A percentile compares a stretch with the other conserved stretches of the same genome.
These are phyloP conservation scores for Beauveria bassiana DNA, from an alignment of 2,329 filamentous ascomycete genomes.

Conservation along the genomic window DNA sequence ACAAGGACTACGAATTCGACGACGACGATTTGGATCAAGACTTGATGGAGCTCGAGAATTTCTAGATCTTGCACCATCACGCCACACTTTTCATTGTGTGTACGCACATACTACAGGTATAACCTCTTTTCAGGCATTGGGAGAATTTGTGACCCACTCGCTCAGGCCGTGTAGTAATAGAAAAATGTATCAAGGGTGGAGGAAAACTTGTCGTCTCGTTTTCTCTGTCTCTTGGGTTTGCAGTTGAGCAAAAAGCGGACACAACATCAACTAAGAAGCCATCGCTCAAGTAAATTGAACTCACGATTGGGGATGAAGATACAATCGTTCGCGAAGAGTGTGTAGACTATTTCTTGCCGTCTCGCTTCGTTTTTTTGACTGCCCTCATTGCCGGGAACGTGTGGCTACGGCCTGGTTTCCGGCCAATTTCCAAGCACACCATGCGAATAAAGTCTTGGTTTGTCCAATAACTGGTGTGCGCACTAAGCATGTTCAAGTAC, in stretches of 20 bases:
- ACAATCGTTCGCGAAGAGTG: background rate
- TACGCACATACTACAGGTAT: background rate
- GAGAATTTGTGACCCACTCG: background rate
- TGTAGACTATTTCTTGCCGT: background rate
- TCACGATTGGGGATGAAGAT: background rate
- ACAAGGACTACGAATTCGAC: constrained; percentile 44
- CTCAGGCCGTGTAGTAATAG: background rate
- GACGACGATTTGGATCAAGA: constrained; percentile 45
- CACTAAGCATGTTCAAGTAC: constrained; percentile 93
- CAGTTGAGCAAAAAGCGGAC: background rate
- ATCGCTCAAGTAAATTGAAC: background rate
- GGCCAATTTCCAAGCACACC: constrained; percentile 79
- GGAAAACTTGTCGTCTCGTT: background rate
- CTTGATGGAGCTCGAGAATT: constrained; percentile 44
- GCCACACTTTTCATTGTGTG: background rate
- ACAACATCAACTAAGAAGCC: background rate
- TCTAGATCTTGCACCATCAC: constrained; percentile 7
- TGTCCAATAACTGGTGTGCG: constrained; percentile 91
- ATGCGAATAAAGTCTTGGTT: constrained; percentile 83
- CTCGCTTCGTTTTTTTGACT: constrained; percentile 41
- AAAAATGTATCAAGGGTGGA: background rate
- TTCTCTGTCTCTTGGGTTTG: background rate
- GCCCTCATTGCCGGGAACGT: constrained; percentile 52
- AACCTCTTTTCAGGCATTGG: background rate
- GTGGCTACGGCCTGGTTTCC: constrained; percentile 57